Evolutionary conservation across 371 early-diverging fungal species (phyloP).

Genomic region (Amoeboaphelidium occidentale): DNA sequence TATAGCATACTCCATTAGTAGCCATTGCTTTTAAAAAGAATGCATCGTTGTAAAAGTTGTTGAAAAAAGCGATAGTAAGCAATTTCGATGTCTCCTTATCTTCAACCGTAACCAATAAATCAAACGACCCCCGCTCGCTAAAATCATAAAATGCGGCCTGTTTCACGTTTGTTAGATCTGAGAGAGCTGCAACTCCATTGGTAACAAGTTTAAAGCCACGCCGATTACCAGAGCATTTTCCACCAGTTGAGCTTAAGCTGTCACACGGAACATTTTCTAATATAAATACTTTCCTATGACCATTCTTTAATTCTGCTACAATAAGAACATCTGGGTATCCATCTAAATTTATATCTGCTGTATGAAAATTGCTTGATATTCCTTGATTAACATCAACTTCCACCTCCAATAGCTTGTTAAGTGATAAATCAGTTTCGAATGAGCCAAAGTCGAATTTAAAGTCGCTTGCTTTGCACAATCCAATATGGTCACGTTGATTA

Average conservation of each 20-base stretch:
- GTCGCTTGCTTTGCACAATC: too few relatives aligned
- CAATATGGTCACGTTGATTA: too few relatives aligned
- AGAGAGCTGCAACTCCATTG: conserved; percentile 26
- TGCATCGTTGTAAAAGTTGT: conserved; percentile 72
- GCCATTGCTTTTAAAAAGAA: conserved; percentile 65
- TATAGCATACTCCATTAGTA: neutral
- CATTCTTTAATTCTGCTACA: too few relatives aligned
- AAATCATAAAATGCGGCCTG: conserved; percentile 58
- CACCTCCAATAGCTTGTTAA: neutral
- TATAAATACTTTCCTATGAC: too few relatives aligned
- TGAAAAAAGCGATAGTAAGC: conserved; percentile 26
- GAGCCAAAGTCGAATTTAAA: too few relatives aligned
- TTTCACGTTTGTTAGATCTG: conserved; percentile 20
- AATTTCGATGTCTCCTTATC: conserved; percentile 8
- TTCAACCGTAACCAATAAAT: conserved; percentile 33
- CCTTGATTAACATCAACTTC: conserved; percentile 1
- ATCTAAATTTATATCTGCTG: conserved; percentile 66
- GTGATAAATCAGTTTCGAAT: too few relatives aligned
- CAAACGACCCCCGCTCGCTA: conserved; percentile 63
- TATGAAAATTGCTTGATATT: conserved; percentile 8
- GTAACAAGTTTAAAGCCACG: conserved; percentile 4
- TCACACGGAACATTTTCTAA: conserved; percentile 33
- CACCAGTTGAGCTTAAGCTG: conserved; percentile 14
- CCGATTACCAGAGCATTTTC: conserved; percentile 9
- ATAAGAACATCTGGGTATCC: conserved; percentile 70